A percentile compares a stretch with the other conserved stretches of the same genome.
These are phyloP conservation scores for Cenchrus americanus DNA, from an alignment of 176 grass and related monocot species.

Conservation along the genomic window DNA sequence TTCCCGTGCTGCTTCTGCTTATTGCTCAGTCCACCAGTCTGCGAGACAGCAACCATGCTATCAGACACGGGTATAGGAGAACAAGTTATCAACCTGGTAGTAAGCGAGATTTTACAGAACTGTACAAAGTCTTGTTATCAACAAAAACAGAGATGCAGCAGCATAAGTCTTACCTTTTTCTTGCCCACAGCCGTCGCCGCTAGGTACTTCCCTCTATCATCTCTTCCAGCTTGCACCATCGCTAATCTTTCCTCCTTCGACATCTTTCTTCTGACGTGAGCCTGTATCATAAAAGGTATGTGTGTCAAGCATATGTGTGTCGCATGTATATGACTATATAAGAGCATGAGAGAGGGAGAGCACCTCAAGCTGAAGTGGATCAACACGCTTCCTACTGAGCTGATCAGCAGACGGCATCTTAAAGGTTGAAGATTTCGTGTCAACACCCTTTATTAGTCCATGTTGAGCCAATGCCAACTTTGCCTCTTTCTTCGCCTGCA, in stretches of 20 bases:
- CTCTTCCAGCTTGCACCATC: slow-evolving; percentile 71
- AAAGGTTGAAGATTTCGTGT: slow-evolving; percentile 44
- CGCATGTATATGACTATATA: neutral
- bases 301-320: neutral
- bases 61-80: neutral
- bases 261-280: slow-evolving; percentile 65
- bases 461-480: slow-evolving; percentile 68
- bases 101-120: neutral
- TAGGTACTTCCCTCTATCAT: slow-evolving; percentile 73
- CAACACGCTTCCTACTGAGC: slow-evolving; percentile 67
- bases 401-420: slow-evolving; percentile 77
- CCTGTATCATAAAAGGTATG: slow-evolving; percentile 38
- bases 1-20: slow-evolving; percentile 86
- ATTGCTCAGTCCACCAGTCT: slow-evolving; percentile 86
- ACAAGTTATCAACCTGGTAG: neutral
- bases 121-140: neutral
- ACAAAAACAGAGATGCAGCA: neutral
- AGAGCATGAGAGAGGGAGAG: neutral
- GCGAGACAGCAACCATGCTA: neutral
- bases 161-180: slow-evolving; percentile 61
- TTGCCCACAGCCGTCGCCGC: slow-evolving; percentile 59
- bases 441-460: slow-evolving; percentile 51
- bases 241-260: slow-evolving; percentile 74
- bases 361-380: slow-evolving; percentile 76
- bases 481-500: slow-evolving; percentile 78